Percentiles rank a stretch among this genome's conserved stretches.
Conservation (phyloP, 23 red algal species). For the Agarophyton chilense region DNA sequence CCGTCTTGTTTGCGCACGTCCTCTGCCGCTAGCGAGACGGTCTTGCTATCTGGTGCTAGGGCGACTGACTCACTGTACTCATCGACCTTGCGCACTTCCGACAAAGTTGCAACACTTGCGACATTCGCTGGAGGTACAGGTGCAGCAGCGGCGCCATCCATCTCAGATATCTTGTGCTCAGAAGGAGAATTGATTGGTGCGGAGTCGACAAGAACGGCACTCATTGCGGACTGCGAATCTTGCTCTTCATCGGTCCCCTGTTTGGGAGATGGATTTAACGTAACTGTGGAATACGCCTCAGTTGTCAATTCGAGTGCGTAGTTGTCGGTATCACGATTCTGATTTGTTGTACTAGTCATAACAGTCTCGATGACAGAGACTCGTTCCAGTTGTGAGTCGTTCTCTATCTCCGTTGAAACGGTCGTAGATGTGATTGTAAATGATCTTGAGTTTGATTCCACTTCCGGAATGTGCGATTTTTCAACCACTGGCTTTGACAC, state of each 20-base stretch:
- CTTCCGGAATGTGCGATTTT: not conserved
- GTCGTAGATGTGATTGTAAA: constrained; percentile 16
- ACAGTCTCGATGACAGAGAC: not conserved
- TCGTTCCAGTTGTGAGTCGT: not conserved
- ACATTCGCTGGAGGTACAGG: not conserved
- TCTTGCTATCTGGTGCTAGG: not conserved
- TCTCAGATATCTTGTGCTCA: not conserved
- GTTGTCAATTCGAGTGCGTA: not conserved
- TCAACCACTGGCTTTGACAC: not conserved
- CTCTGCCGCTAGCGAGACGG: not conserved
- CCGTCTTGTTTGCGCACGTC: not conserved
- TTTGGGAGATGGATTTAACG: not conserved
- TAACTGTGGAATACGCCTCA: not conserved
- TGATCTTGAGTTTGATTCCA: constrained; percentile 21
- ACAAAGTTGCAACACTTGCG: not conserved
- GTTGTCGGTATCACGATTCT: not conserved
- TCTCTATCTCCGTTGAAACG: not conserved
- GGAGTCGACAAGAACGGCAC: not conserved
- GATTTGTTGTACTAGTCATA: not conserved
- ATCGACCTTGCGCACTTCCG: not conserved
- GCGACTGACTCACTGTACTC: not conserved
- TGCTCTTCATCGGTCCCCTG: not conserved
- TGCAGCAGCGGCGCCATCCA: not conserved
- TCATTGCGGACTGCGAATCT: not conserved
- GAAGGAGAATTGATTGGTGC: not conserved